Percentiles rank a stretch among this genome's conserved stretches.
Evolutionary conservation across 2,329 filamentous ascomycete genomes (phyloP).

Genomic region (Ambrosiella xylebori): DNA sequence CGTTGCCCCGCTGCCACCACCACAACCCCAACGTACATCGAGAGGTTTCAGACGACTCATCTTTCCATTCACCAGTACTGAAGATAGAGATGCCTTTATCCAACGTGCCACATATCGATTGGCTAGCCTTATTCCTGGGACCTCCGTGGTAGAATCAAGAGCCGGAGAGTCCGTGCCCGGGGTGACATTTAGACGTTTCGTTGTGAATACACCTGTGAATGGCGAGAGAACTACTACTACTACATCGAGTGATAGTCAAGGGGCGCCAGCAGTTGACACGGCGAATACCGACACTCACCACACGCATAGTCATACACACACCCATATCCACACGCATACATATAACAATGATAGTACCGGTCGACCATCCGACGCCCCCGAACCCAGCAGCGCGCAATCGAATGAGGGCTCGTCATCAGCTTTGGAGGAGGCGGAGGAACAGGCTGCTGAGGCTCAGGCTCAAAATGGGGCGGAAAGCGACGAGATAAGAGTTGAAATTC

Average conservation of each 20-base stretch:
- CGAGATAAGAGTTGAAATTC: neutral
- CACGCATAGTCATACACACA: slow-evolving; percentile 1
- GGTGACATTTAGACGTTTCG: too few species aligned
- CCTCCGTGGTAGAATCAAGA: too few species aligned
- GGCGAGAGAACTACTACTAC: neutral
- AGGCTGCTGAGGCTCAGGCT: neutral
- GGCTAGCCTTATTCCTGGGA: too few species aligned
- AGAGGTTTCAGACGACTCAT: too few species aligned
- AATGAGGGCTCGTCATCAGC: neutral
- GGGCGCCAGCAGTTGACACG: too few species aligned
- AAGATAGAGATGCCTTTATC: too few species aligned
- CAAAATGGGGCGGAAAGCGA: neutral
- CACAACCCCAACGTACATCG: too few species aligned
- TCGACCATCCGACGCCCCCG: too few species aligned
- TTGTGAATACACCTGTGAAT: neutral
- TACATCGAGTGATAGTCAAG: neutral
- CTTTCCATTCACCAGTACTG: too few species aligned
- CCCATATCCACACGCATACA: neutral
- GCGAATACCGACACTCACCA: neutral
- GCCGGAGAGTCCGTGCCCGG: too few species aligned
- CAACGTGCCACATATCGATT: too few species aligned
- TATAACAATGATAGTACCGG: neutral
- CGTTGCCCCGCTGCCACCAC: too few species aligned
- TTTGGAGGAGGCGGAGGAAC: neutral
- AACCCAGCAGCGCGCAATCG: neutral